Percentiles rank a stretch among this genome's conserved stretches.
These are phyloP conservation scores for Berberis thunbergii DNA, from an alignment of 164 flowering plant genomes.

Conservation along the genomic window DNA sequence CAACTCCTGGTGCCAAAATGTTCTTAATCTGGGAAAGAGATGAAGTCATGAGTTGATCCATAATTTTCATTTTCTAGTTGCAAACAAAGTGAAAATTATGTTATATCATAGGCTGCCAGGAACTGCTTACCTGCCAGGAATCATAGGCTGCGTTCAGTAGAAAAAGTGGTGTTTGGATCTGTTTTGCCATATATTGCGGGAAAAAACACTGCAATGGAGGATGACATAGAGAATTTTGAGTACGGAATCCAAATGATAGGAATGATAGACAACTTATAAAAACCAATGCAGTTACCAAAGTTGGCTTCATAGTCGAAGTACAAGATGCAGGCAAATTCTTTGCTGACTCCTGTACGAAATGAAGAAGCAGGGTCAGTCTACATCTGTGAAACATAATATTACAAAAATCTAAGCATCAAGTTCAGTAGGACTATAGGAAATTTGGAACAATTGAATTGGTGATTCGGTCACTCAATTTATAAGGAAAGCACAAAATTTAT, in stretches of 20 bases:
- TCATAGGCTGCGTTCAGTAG: slow-evolving; percentile 86
- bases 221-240: not conserved
- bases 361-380: not conserved
- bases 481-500: too few relatives aligned
- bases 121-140: slow-evolving; percentile 83
- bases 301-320: slow-evolving; percentile 51
- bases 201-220: slow-evolving; percentile 71
- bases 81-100: not conserved
- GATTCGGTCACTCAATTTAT: too few relatives aligned
- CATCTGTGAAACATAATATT: not conserved
- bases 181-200: slow-evolving; percentile 57
- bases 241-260: not conserved
- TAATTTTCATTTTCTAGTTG: not conserved
- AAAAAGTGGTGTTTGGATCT: slow-evolving; percentile 68
- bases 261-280: not conserved
- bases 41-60: not conserved
- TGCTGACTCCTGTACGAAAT: slow-evolving; percentile 57
- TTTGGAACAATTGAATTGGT: too few relatives aligned
- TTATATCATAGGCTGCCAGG: not conserved
- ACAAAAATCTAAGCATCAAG: not conserved
- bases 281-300: slow-evolving; percentile 36
- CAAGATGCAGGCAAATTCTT: slow-evolving; percentile 66
- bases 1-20: slow-evolving; percentile 75
- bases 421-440: not conserved
- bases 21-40: slow-evolving; percentile 60